Conservation (phyloP, 1,139 yeast genomes). For the Suhomyces maxii region DNA sequence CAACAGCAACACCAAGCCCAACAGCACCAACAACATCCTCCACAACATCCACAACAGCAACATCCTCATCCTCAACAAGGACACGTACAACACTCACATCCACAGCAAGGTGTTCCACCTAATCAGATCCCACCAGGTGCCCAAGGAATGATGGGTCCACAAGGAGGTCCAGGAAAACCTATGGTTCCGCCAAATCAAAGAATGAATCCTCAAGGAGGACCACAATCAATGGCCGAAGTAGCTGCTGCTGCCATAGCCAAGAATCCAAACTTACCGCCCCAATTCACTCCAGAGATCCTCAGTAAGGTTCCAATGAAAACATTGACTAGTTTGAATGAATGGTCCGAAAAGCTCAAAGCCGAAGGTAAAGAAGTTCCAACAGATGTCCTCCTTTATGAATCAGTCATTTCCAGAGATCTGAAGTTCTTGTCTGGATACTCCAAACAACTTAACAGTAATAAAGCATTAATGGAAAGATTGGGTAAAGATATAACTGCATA, state of each 20-base stretch:
- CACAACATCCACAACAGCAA: slow-evolving; percentile 15
- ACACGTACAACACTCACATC: not conserved
- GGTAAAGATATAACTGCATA: slow-evolving; percentile 36
- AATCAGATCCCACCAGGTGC: slow-evolving; percentile 8
- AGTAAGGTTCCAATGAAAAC: slow-evolving; percentile 16
- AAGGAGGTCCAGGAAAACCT: not conserved
- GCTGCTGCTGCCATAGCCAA: slow-evolving; percentile 7
- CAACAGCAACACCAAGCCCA: slow-evolving; percentile 19
- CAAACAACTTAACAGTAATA: slow-evolving; percentile 36
- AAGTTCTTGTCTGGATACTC: slow-evolving; percentile 33
- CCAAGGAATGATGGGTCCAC: not conserved
- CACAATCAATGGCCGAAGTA: slow-evolving; percentile 5
- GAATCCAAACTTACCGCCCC: slow-evolving; percentile 16
- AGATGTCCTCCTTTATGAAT: slow-evolving; percentile 60
- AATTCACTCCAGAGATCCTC: slow-evolving; percentile 19
- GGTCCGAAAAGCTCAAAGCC: slow-evolving; percentile 53
- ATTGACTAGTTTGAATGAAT: slow-evolving; percentile 34
- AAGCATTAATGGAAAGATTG: slow-evolving; percentile 30
- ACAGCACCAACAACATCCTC: slow-evolving; percentile 16
- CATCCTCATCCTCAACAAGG: slow-evolving; percentile 14
- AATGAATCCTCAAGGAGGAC: not conserved
- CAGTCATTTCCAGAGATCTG: slow-evolving; percentile 53
- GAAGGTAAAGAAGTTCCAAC: slow-evolving; percentile 47
- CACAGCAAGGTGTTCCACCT: slow-evolving; percentile 1
- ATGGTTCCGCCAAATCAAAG: slow-evolving; percentile 1